phyloP scores from a whole-genome alignment of 1,284 basidiomycete genomes.

The Lignosus rhinocerotis region DNA sequence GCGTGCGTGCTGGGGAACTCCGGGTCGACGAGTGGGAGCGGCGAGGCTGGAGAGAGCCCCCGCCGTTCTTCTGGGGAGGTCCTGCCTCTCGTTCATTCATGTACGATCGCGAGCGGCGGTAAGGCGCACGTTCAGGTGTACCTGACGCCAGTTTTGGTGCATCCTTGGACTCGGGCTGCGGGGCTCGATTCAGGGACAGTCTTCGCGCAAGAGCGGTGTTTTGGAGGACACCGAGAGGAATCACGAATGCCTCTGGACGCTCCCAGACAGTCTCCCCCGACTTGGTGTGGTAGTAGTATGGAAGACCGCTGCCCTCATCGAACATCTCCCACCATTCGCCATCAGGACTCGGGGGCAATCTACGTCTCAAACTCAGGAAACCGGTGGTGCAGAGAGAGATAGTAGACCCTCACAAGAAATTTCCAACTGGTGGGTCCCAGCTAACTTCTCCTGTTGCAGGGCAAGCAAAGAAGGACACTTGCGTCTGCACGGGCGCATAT shows the following conservation, averaged over 20 bases:
- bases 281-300: conserved; percentile 93
- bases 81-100: conserved; percentile 24
- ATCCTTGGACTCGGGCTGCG: conserved; percentile 9
- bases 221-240: conserved; percentile 88
- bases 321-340: conserved; percentile 96
- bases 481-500: conserved; percentile 50
- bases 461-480: conserved; percentile 87
- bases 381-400: conserved; percentile 4
- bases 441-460: conserved; percentile 89
- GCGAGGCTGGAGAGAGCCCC: conserved; percentile 15
- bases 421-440: conserved; percentile 90
- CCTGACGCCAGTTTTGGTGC: conserved; percentile 29
- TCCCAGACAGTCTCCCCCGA: conserved; percentile 89
- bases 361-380: conserved; percentile 30
- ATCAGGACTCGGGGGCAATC: conserved; percentile 78
- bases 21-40: conserved; percentile 29
- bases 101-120: conserved; percentile 30
- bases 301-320: conserved; percentile 77
- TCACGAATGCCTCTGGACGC: conserved; percentile 82
- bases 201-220: conserved; percentile 75
- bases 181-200: conserved; percentile 39
- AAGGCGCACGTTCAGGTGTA: conserved; percentile 36
- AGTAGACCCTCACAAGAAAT: conserved; percentile 69
- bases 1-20: conserved; percentile 31
- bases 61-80: conserved; percentile 1